phyloP scores from a whole-genome alignment of 345 rosid species.

The Jatropha curcas region DNA sequence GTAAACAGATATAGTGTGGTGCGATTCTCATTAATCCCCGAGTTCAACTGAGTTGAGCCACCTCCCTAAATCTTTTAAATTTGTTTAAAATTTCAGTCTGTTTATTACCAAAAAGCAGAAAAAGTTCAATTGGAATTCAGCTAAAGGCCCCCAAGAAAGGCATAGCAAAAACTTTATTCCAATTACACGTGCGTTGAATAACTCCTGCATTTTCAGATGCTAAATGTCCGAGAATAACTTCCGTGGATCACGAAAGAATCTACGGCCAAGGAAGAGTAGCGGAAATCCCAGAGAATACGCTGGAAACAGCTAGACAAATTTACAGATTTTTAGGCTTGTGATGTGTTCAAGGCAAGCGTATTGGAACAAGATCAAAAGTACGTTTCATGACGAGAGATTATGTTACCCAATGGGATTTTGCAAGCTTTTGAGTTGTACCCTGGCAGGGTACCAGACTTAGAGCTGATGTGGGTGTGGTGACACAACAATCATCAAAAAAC shows the following conservation, averaged over 20 bases:
- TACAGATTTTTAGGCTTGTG: constrained; percentile 62
- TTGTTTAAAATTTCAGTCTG: too few relatives aligned
- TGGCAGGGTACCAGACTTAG: constrained; percentile 75
- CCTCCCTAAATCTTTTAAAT: too few relatives aligned
- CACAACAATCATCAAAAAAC: constrained; percentile 53
- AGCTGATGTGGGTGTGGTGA: constrained; percentile 86
- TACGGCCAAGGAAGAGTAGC: constrained; percentile 68
- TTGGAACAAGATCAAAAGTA: constrained; percentile 43
- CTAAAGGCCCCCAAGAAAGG: constrained; percentile 35
- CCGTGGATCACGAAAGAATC: constrained; percentile 97
- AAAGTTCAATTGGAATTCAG: constrained; percentile 19
- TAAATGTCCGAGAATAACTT: constrained; percentile 77
- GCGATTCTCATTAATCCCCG: too few relatives aligned
- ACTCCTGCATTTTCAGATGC: constrained; percentile 6
- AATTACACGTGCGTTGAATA: constrained; percentile 27
- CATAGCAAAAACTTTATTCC: constrained; percentile 25
- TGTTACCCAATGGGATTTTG: constrained; percentile 83
- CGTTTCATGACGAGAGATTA: constrained; percentile 79
- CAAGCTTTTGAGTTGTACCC: constrained; percentile 76
- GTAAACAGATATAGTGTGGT: too few relatives aligned
- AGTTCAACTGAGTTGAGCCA: too few relatives aligned
- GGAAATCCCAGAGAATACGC: constrained; percentile 69
- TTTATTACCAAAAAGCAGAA: constrained; percentile 6
- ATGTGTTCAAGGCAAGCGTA: constrained; percentile 57
- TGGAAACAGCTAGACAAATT: constrained; percentile 53